Evolutionary conservation across 805 yeast species (phyloP), one percentile per base, ranked within the genome.

Genomic region (Yarrowia sp.): DNA sequence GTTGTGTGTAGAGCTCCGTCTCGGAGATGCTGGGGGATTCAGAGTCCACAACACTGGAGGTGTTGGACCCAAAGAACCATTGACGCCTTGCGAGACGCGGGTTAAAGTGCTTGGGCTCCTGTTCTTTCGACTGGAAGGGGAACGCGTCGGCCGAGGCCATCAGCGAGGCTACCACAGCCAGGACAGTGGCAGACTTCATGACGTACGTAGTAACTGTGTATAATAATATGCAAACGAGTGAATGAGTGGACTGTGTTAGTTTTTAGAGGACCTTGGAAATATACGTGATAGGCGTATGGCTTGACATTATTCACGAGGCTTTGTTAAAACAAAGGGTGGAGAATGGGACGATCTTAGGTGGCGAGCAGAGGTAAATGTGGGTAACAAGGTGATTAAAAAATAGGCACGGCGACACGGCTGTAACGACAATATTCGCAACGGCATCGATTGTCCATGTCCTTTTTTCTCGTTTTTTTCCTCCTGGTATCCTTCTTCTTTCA

Each of bases 241-340:
- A 59, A 59, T 59, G 65, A 59, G 65, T 59, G 65, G 65, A 45
- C 65, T 59, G 52, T 11, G 65, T 59, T 59, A 59, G 65, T 56
- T 16, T 26, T 26, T 26, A 26, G 32, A 5, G 1, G 32, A 5
- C 32, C 32, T 26, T 3, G 32, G 32, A 26, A 26, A 26, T 26
- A 26, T 3, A 26, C 32, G 32, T 26, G 32, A 26, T 26, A 26
- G 32, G 4, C 32, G 7, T 26, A 26, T 5, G 32, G 32, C 32
- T 26, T 26, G 32, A 26, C 32, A 26, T 26, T 26, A 26, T 26
- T 5, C 32, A 26, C 32, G 32, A 26, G 32, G 32, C 32, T 26
- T 26, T 5, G 32, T 26, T 26, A 3, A 26, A 26, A 26, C 32
- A 26, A 26, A 26, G 32, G 32, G 32, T 26, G 32, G 32, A 26